Evolutionary conservation across 805 yeast genomes (phyloP).

Genomic region (Komagataella mondaviorum): DNA sequence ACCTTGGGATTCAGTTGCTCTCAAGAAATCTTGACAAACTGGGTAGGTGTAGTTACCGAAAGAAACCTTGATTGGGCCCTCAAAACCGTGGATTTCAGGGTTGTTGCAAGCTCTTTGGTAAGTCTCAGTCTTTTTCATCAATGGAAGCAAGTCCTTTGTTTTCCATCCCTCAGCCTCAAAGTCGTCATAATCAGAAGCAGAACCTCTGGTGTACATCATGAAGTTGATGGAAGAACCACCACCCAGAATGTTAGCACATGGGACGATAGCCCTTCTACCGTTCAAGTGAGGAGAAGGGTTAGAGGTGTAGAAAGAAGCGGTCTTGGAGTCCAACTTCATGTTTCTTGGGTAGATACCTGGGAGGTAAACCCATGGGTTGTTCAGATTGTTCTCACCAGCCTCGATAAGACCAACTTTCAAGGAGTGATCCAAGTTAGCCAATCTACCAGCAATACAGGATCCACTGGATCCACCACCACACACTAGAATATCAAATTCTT

Average conservation of each 20-base stretch:
- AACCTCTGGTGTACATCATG: slow-evolving; percentile 18
- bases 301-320: slow-evolving; percentile 14
- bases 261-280: slow-evolving; percentile 17
- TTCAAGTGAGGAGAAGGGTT: slow-evolving; percentile 15
- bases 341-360: slow-evolving; percentile 18
- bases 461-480: slow-evolving; percentile 17
- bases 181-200: slow-evolving; percentile 17
- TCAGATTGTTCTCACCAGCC: slow-evolving; percentile 17
- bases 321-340: slow-evolving; percentile 17
- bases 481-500: slow-evolving; percentile 16
- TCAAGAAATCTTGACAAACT: slow-evolving; percentile 13
- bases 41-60: slow-evolving; percentile 17
- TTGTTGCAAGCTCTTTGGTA: slow-evolving; percentile 16
- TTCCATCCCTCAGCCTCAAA: slow-evolving; percentile 16
- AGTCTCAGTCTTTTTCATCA: slow-evolving; percentile 15
- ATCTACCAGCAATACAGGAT: slow-evolving; percentile 15
- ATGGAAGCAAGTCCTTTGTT: slow-evolving; percentile 14
- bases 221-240: slow-evolving; percentile 18
- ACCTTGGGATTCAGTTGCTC: slow-evolving; percentile 15
- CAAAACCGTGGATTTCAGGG: slow-evolving; percentile 16
- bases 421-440: slow-evolving; percentile 14
- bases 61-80: slow-evolving; percentile 17
- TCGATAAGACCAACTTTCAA: slow-evolving; percentile 13
- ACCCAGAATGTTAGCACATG: slow-evolving; percentile 16
- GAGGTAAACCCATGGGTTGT: slow-evolving; percentile 17